Evolutionary conservation across 2,329 filamentous ascomycete species (phyloP).

Genomic region (Chaetothyriales sp.): DNA sequence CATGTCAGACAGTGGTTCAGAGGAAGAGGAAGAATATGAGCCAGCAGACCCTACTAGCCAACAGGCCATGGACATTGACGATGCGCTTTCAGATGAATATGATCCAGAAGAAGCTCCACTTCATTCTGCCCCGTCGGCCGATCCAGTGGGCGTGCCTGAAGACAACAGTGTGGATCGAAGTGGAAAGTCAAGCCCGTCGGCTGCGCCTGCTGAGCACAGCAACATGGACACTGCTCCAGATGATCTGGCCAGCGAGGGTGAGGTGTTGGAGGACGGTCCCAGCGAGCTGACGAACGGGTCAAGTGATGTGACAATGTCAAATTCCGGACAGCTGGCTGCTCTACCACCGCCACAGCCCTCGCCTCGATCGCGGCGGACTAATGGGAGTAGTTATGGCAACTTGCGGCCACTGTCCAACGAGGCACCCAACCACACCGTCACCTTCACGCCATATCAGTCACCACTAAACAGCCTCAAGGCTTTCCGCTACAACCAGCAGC

Average conservation of each 20-base stretch:
- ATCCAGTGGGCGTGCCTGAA: neutral
- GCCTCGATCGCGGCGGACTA: neutral
- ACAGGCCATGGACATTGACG: slow-evolving; percentile 6
- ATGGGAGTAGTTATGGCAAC: neutral
- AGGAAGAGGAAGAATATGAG: slow-evolving; percentile 20
- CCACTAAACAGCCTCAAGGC: slow-evolving; percentile 69
- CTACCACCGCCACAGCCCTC: neutral
- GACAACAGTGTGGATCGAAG: neutral
- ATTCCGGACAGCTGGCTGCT: neutral
- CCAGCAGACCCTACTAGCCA: slow-evolving; percentile 8
- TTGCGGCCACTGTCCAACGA: neutral
- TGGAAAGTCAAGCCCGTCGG: neutral
- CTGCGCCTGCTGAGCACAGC: neutral
- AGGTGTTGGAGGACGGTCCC: neutral
- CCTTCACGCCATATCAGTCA: slow-evolving; percentile 54
- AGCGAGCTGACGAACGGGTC: neutral
- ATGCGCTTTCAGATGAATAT: slow-evolving; percentile 14
- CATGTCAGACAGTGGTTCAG: slow-evolving; percentile 26
- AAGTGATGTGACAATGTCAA: neutral
- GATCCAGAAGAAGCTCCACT: slow-evolving; percentile 23
- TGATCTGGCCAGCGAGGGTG: neutral
- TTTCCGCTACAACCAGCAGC: slow-evolving; percentile 78
- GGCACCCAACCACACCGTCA: neutral
- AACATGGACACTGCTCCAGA: neutral
- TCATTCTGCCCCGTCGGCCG: slow-evolving; percentile 2